Evolutionary conservation across 2,329 filamentous ascomycete species (phyloP), one percentile per base, ranked within the genome.

Genomic region (Claviceps cyperi): DNA sequence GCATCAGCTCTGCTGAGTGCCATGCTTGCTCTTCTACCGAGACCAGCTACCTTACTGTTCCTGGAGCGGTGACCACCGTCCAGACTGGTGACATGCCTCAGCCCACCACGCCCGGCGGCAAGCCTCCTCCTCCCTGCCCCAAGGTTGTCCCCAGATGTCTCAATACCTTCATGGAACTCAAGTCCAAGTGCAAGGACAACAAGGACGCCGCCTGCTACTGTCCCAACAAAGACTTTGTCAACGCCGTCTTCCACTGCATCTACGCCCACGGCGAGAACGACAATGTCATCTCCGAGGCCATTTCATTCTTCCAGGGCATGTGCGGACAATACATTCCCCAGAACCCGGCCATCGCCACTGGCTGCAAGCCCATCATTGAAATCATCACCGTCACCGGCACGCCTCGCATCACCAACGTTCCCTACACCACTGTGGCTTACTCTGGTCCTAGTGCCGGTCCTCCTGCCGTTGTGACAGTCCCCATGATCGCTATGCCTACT

Each of bases 251-350:
- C 66, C 71, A 77, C 54, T 97, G 91, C 70, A 75, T 97, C 59
- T 80, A 83, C 61, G 78, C 89, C 51, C 83, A 89, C 75, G 84
- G 82, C 55, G 74, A 76, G 52, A 75, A 76, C 52, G 76, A 82
- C 53, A 71, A 77, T 45, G 77, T 86, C 62, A 75, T 91, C 58
- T 73, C 79, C 50, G 69, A 80, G 58, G 86, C 88, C 53, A 76
- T 92, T 52, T 77, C 78, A 60, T 95, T 86, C 79, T 84, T 96
- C 74, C 83, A 90, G 67, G 90, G 90, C 65, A 86, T 97, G 69
- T 97, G 91, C 72, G 88, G 85, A 51, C 70, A 76, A 49, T 83
- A 83, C 67, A 76, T 87, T 37, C 72, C 76, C 15, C 59, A 77
- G 63, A 95, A 96, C 77, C 88, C 90, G n/a, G 86, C 76, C 55